A percentile compares a stretch with the other conserved stretches of the same genome.
Conservation (phyloP, 345 rosid species). For the Durio zibethinus region DNA sequence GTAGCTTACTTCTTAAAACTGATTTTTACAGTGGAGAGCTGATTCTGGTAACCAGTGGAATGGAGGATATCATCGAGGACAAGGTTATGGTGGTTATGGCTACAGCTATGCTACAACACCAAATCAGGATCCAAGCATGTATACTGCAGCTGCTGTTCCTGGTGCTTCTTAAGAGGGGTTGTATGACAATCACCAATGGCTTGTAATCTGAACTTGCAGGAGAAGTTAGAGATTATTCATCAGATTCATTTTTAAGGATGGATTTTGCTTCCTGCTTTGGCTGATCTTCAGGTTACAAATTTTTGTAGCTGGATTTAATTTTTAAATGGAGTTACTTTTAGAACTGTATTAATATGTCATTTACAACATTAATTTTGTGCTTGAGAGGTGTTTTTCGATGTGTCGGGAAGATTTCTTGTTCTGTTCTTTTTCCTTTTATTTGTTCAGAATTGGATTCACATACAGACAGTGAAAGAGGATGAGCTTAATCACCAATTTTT, state of each 20-base stretch:
- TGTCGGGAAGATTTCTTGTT: constrained; percentile 6
- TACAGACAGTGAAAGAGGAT: neutral
- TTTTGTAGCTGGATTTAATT: constrained; percentile 43
- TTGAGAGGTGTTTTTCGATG: constrained; percentile 15
- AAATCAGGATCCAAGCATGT: constrained; percentile 49
- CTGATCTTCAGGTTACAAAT: constrained; percentile 27
- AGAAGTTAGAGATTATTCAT: constrained; percentile 10
- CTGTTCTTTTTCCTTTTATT: neutral
- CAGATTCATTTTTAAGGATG: constrained; percentile 21
- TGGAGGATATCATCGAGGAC: constrained; percentile 65
- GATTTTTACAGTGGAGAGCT: constrained; percentile 65
- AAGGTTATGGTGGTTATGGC: constrained; percentile 48
- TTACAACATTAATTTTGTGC: constrained; percentile 20
- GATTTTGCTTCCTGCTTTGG: constrained; percentile 23
- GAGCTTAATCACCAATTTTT: neutral
- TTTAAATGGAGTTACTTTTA: constrained; percentile 24
- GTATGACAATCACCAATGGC: constrained; percentile 5
- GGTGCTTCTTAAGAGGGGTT: constrained; percentile 51
- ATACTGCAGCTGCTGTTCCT: constrained; percentile 60
- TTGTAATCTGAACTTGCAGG: constrained; percentile 21
- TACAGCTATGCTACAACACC: constrained; percentile 47
- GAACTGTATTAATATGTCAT: constrained; percentile 27
- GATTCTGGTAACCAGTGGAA: constrained; percentile 70
- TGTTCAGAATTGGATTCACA: neutral
- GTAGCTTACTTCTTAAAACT: neutral